Conservation (phyloP, 306 rosid species). For the Arachis stenosperma region DNA sequence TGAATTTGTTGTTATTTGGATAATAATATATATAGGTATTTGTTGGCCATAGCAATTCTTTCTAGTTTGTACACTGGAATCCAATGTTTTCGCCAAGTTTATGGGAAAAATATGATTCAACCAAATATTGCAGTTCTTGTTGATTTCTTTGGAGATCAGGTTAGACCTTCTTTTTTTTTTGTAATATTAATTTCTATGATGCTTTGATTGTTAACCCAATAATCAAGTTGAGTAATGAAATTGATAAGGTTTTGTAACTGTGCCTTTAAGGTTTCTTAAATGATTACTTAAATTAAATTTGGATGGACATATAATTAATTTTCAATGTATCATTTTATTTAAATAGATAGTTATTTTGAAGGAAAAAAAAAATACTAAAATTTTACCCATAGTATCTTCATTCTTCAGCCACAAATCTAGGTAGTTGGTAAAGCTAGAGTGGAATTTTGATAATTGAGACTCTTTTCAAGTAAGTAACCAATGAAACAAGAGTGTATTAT, state of each 20-base stretch:
- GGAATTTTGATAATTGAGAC: too few relatives aligned
- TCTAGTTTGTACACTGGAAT: slow-evolving; percentile 55
- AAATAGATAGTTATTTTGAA: too few relatives aligned
- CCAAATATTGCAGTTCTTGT: slow-evolving; percentile 40
- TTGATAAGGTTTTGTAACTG: not conserved
- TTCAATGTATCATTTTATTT: too few relatives aligned
- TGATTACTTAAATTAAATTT: too few relatives aligned
- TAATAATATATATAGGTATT: slow-evolving; percentile 45
- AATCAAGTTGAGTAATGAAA: not conserved
- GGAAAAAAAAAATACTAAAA: too few relatives aligned
- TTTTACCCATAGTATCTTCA: too few relatives aligned
- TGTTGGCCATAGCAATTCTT: slow-evolving; percentile 60
- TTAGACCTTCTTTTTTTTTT: slow-evolving; percentile 15
- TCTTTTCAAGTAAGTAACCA: too few relatives aligned
- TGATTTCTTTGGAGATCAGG: slow-evolving; percentile 85
- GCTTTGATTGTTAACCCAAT: not conserved
- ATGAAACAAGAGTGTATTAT: not conserved
- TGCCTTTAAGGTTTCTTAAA: too few relatives aligned
- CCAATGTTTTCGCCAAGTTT: slow-evolving; percentile 52
- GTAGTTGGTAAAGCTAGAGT: not conserved
- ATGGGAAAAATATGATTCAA: slow-evolving; percentile 43
- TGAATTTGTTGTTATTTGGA: not conserved
- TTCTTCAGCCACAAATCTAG: not conserved
- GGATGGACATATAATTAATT: too few relatives aligned
- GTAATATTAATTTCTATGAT: not conserved